phyloP scores from a whole-genome alignment of 2,329 filamentous ascomycete species.

The Claviceps sp. region DNA sequence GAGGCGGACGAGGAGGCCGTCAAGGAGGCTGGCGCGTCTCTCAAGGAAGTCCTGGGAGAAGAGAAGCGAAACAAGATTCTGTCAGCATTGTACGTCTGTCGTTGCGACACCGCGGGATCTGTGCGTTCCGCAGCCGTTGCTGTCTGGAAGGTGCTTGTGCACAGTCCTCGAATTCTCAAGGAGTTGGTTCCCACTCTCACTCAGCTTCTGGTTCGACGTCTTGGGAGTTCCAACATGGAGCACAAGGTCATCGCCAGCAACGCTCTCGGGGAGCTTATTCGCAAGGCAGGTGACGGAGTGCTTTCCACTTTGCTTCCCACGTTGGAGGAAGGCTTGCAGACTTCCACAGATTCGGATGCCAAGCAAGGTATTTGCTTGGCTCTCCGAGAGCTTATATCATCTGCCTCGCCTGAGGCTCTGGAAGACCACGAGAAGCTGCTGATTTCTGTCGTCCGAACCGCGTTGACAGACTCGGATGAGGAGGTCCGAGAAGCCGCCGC shows the following conservation, averaged over 20 bases:
- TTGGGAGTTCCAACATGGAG: constrained; percentile 94
- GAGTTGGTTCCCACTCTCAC: constrained; percentile 91
- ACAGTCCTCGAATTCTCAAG: constrained; percentile 82
- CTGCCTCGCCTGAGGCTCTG: constrained; percentile 75
- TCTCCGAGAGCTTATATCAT: constrained; percentile 80
- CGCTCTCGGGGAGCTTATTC: constrained; percentile 87
- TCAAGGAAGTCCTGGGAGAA: constrained; percentile 86
- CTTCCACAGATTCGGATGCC: constrained; percentile 78
- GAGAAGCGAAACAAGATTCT: constrained; percentile 95
- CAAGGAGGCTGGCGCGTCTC: constrained; percentile 80
- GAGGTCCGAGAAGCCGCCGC: constrained; percentile 92
- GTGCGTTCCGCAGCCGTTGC: constrained; percentile 81
- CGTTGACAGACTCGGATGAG: constrained; percentile 76
- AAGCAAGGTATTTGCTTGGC: constrained; percentile 97
- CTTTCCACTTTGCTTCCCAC: constrained; percentile 79
- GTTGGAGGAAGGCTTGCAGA: constrained; percentile 79
- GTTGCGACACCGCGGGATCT: constrained; percentile 86
- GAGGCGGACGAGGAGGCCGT: constrained; percentile 50
- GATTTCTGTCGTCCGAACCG: constrained; percentile 85
- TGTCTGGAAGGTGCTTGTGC: constrained; percentile 95
- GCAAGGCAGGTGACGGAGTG: constrained; percentile 90
- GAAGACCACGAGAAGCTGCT: constrained; percentile 93
- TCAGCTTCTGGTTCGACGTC: constrained; percentile 82
- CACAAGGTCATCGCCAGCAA: constrained; percentile 98
- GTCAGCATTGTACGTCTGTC: constrained; percentile 93